Percentiles rank a stretch among this genome's conserved stretches.
Evolutionary conservation across 1,139 yeast species (phyloP).

Genomic region (Saccharomyces hybrid): DNA sequence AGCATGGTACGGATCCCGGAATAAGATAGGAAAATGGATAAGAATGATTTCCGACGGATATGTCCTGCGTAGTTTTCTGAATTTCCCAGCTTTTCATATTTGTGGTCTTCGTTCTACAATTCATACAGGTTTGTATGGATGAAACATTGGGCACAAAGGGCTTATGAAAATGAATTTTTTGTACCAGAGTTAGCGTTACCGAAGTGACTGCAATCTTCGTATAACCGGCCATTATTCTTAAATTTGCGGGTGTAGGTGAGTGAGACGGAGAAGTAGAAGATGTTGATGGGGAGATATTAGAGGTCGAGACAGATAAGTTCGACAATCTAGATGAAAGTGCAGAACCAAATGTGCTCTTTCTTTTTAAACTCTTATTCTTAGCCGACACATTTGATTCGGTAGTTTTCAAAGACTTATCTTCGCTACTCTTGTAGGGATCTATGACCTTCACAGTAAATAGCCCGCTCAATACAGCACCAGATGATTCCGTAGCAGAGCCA

Average conservation of each 20-base stretch:
- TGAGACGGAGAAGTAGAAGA: constrained; percentile 9
- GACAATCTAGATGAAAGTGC: constrained; percentile 14
- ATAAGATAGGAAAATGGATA: constrained; percentile 90
- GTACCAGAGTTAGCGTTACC: constrained; percentile 62
- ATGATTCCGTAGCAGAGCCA: constrained; percentile 68
- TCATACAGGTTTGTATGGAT: constrained; percentile 45
- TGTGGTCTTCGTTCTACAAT: constrained; percentile 48
- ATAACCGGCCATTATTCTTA: constrained; percentile 19
- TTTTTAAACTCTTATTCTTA: constrained; percentile 7
- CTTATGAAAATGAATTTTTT: constrained; percentile 54
- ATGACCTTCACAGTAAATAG: constrained; percentile 36
- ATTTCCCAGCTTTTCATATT: constrained; percentile 88
- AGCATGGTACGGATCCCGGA: constrained; percentile 87
- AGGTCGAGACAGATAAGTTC: constrained; percentile 11
- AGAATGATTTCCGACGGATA: constrained; percentile 64
- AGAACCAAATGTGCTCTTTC: constrained; percentile 13
- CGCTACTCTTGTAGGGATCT: constrained; percentile 14
- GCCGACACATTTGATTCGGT: background rate
- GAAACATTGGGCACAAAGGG: constrained; percentile 50
- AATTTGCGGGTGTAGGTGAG: constrained; percentile 11
- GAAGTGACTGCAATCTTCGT: constrained; percentile 38
- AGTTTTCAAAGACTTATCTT: background rate
- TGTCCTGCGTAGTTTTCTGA: constrained; percentile 46
- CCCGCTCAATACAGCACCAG: constrained; percentile 85
- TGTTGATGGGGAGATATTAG: constrained; percentile 3